phyloP scores from a whole-genome alignment of 306 rosid species.

The Cyamopsis tetragonoloba region DNA sequence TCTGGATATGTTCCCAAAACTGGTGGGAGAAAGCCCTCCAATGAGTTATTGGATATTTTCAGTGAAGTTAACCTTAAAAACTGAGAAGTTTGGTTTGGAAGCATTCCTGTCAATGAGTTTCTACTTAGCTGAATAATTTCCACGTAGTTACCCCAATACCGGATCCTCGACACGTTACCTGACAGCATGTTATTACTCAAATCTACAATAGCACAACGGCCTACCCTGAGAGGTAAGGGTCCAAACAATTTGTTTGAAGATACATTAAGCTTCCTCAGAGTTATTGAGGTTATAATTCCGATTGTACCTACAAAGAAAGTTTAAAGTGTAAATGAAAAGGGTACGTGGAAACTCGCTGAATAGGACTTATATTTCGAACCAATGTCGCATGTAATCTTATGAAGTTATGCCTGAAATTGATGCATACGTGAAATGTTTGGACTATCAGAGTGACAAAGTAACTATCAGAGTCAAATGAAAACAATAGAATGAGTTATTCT shows the following conservation, averaged over 20 bases:
- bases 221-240: constrained; percentile 60
- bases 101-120: constrained; percentile 57
- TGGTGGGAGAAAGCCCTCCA: constrained; percentile 64
- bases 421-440: neutral
- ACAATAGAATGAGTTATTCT: no score
- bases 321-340: constrained; percentile 8
- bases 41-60: constrained; percentile 56
- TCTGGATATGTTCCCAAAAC: constrained; percentile 62
- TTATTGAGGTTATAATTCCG: constrained; percentile 63
- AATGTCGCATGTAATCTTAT: neutral
- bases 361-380: neutral
- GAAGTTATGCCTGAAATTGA: constrained; percentile 14
- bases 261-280: constrained; percentile 67
- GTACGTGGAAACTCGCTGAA: neutral
- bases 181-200: constrained; percentile 66
- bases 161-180: constrained; percentile 59
- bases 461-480: no score
- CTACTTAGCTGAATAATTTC: constrained; percentile 66
- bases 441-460: neutral
- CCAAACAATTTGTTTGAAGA: constrained; percentile 75
- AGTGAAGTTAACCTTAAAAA: constrained; percentile 59
- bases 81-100: constrained; percentile 50
- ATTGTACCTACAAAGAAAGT: constrained; percentile 58
- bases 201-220: constrained; percentile 61
- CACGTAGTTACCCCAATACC: constrained; percentile 71